Base-by-base conservation (phyloP, 2,329 filamentous ascomycete genomes). In the Claviceps paspali region DNA sequence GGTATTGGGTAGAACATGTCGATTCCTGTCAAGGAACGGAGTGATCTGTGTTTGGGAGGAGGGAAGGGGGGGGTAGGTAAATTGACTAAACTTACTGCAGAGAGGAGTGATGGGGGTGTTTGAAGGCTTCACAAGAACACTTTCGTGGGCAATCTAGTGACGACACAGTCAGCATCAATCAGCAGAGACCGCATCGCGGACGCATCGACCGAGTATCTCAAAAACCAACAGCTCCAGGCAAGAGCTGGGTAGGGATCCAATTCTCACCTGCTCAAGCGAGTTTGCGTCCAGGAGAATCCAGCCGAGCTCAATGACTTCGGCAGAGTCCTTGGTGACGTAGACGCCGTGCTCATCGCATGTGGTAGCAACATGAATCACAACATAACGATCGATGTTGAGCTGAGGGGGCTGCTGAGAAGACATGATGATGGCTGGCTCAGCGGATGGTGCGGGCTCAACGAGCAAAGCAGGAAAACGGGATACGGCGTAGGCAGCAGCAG, bases 321-420 rank as follows among this genome's bases (percentile, higher is more conserved):
- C 91, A 41, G 91, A 96, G 64, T 98, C 91, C 65, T 96, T 96
- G 42, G 91, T 98, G 41, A 98, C 91, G 62, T 98, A 98, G 47
- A 98, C 91, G 45, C 91, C 91, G 64, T 98, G 91, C 62, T 98
- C 91, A 61, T 98, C 91, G 64, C 91, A 98, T 49, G 91, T 98
- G 26, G 91, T 98, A 46, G 91, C 91, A 55, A 96, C 88, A 63
- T 98, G 91, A 59, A 96, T 94, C 54, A 98, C 84, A 48, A 95
- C 82, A 64, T 94, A 98, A 60, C 88, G 83, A 67, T 98, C 91
- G 63, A 94, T 75, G 64, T 81, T 81, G 50, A 78, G 70, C 49
- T 75, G 73, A 35, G 67, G 68, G 38, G 52, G 45, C 45, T 56
- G 57, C 48, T 61, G 60, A 39, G 60, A 52, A 49, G 59, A 51